A percentile compares a stretch with the other conserved stretches of the same genome.
phyloP scores from a whole-genome alignment of 495 filamentous ascomycete species.

The Aspergillus leporis region DNA sequence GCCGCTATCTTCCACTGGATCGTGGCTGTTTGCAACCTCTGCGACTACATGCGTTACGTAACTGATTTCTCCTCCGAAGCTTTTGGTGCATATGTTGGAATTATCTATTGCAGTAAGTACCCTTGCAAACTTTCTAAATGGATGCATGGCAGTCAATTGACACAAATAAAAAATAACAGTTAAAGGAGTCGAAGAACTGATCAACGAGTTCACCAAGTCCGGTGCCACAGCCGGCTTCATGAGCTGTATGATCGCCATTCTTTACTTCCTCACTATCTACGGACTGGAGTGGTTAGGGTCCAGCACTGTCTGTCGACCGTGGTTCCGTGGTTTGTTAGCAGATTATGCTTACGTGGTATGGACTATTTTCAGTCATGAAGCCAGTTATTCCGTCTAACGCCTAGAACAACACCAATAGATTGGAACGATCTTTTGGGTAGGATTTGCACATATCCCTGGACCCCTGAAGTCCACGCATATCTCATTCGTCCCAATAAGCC shows the following conservation, averaged over 20 bases:
- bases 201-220: conserved; percentile 18
- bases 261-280: conserved; percentile 24
- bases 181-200: conserved; percentile 25
- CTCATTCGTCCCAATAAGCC: conserved; percentile 60
- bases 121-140: conserved; percentile 59
- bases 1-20: conserved; percentile 69
- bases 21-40: conserved; percentile 67
- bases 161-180: conserved; percentile 46
- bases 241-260: conserved; percentile 21
- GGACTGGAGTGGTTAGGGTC: conserved; percentile 19
- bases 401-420: conserved; percentile 28
- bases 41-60: conserved; percentile 71
- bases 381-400: not conserved
- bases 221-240: conserved; percentile 16
- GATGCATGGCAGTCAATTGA: conserved; percentile 53
- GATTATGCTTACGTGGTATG: conserved; percentile 26
- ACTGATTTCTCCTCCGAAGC: conserved; percentile 75
- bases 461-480: conserved; percentile 60
- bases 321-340: conserved; percentile 18
- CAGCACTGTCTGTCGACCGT: conserved; percentile 18
- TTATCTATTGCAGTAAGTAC: conserved; percentile 70
- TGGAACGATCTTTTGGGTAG: conserved; percentile 76
- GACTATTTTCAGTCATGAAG: not conserved
- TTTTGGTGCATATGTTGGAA: conserved; percentile 76
- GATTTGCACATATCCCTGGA: conserved; percentile 70